Conservation (phyloP, 306 rosid genomes). For the Cicer pinnatifidum region DNA sequence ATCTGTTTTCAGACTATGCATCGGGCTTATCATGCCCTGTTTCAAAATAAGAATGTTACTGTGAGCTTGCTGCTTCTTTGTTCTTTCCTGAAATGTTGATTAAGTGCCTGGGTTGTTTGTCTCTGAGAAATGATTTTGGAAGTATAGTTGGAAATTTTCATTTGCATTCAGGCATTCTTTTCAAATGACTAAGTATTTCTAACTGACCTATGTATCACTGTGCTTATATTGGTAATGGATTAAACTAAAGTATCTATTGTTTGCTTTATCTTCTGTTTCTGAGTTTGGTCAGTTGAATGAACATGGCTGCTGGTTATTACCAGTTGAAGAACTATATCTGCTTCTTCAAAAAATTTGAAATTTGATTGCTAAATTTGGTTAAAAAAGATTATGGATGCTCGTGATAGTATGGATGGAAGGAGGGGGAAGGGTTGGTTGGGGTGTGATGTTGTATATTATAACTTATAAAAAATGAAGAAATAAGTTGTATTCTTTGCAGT, state of each 20-base stretch:
- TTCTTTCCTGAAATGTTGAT: background rate
- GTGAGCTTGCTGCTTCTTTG: slow-evolving; percentile 52
- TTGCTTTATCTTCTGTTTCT: slow-evolving; percentile 6
- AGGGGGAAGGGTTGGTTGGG: background rate
- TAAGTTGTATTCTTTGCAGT: background rate
- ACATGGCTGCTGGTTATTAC: slow-evolving; percentile 22
- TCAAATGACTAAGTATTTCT: slow-evolving; percentile 18
- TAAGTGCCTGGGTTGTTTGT: slow-evolving; percentile 20
- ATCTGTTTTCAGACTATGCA: slow-evolving; percentile 86
- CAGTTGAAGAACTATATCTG: slow-evolving; percentile 18
- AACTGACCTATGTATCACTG: slow-evolving; percentile 5
- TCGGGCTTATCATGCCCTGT: slow-evolving; percentile 62
- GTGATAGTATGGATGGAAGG: background rate
- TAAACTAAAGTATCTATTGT: slow-evolving; percentile 12
- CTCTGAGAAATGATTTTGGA: slow-evolving; percentile 2
- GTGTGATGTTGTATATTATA: background rate
- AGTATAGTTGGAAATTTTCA: slow-evolving; percentile 17
- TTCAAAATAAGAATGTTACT: slow-evolving; percentile 50
- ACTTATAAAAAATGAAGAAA: slow-evolving; percentile 9
- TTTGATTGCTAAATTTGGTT: background rate
- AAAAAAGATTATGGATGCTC: background rate
- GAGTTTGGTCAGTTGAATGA: background rate
- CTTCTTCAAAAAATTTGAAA: slow-evolving; percentile 22
- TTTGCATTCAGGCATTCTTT: slow-evolving; percentile 6
- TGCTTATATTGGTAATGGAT: background rate